These are phyloP conservation scores for Diaporthe capsici DNA, from an alignment of 2,329 filamentous ascomycete species.

Conservation along the genomic window DNA sequence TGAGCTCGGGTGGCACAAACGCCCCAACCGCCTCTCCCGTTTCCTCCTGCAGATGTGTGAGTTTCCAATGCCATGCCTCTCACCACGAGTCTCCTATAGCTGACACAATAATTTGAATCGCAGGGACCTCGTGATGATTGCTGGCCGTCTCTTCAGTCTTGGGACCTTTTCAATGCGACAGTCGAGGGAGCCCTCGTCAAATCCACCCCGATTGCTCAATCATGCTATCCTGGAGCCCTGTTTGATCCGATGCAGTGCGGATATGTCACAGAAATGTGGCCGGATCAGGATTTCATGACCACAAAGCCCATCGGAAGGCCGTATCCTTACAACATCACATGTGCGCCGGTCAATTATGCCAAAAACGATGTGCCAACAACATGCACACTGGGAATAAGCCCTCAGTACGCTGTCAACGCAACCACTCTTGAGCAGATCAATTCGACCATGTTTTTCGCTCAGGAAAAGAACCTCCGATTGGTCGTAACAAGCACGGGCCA, in stretches of 20 bases:
- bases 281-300: slow-evolving; percentile 5
- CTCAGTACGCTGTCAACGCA: slow-evolving; percentile 45
- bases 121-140: slow-evolving; percentile 30
- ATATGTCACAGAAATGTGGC: neutral
- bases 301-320: neutral
- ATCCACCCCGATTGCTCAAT: neutral
- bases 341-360: slow-evolving; percentile 6
- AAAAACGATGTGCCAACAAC: neutral
- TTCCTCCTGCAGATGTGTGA: neutral
- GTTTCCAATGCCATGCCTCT: neutral
- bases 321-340: slow-evolving; percentile 10
- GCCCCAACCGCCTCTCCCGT: neutral
- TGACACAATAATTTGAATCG: neutral
- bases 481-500: slow-evolving; percentile 47
- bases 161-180: neutral
- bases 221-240: neutral
- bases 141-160: slow-evolving; percentile 14
- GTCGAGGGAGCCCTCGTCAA: neutral
- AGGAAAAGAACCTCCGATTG: slow-evolving; percentile 44
- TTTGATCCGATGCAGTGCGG: neutral
- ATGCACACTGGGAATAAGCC: slow-evolving; percentile 43
- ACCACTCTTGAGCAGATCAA: slow-evolving; percentile 43
- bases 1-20: neutral
- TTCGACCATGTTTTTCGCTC: slow-evolving; percentile 45
- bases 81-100: neutral